Conservation (phyloP, 139 green algal genomes). For the Micractinium conductrix region DNA sequence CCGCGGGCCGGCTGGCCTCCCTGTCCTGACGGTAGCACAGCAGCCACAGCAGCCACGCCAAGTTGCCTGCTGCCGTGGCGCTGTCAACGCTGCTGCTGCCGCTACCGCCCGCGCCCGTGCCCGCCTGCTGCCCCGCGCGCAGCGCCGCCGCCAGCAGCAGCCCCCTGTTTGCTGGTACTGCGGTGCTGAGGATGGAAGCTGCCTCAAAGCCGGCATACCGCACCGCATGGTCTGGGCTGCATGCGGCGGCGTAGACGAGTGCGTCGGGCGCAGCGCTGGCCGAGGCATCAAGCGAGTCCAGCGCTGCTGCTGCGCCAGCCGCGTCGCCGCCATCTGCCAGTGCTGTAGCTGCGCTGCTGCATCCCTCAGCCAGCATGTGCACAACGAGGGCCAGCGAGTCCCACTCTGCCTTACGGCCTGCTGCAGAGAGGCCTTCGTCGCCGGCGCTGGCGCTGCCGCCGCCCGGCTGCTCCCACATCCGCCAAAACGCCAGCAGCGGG, state of each 20-base stretch:
- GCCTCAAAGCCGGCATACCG: constrained; percentile 4
- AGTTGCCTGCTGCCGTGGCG: background rate
- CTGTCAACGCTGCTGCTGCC: background rate
- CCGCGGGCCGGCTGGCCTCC: background rate
- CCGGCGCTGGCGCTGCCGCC: background rate
- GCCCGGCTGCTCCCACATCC: constrained; percentile 21
- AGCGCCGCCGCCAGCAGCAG: background rate
- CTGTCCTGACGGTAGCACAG: background rate
- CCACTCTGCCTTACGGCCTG: background rate
- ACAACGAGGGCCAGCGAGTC: background rate
- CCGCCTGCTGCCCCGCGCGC: constrained; percentile 1
- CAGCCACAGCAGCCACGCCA: background rate
- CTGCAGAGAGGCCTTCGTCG: background rate
- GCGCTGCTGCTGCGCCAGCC: background rate
- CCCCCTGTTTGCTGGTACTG: background rate
- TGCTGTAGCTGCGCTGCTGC: background rate
- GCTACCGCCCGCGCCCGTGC: background rate
- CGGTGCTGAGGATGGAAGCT: too few relatives aligned
- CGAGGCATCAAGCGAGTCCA: background rate
- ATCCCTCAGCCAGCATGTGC: constrained; percentile 28
- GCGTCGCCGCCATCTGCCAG: too few relatives aligned
- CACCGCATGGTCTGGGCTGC: background rate
- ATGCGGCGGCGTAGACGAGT: background rate
- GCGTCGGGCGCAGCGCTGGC: background rate
- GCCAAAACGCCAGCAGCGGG: constrained; percentile 17